These are phyloP conservation scores for Moricandia moricandioides DNA, from an alignment of 345 rosid genomes.

Conservation along the genomic window DNA sequence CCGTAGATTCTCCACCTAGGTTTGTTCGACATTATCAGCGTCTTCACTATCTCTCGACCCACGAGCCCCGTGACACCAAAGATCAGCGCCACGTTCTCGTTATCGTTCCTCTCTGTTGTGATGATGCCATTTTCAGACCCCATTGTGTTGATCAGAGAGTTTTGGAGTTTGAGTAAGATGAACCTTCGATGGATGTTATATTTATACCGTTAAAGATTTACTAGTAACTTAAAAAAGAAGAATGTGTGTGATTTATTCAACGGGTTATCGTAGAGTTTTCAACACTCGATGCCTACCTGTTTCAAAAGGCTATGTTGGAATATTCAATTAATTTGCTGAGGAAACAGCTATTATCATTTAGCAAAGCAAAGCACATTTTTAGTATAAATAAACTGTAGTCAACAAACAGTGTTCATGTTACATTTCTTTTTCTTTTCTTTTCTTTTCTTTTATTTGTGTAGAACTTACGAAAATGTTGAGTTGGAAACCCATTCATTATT, in stretches of 20 bases:
- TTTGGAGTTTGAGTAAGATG: neutral
- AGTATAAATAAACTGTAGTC: conserved; percentile 11
- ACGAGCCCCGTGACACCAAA: conserved; percentile 90
- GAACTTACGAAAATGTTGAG: neutral
- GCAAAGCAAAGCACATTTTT: conserved; percentile 20
- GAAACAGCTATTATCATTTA: conserved; percentile 32
- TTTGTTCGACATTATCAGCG: conserved; percentile 40
- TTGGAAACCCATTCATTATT: neutral
- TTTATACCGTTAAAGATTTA: neutral
- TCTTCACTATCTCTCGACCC: conserved; percentile 68
- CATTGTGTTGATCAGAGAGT: conserved; percentile 32
- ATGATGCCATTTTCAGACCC: conserved; percentile 35
- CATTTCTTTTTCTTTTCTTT: neutral
- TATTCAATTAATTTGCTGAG: conserved; percentile 25
- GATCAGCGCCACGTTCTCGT: conserved; percentile 56
- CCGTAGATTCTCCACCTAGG: conserved; percentile 80
- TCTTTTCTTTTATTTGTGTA: neutral
- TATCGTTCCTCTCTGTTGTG: conserved; percentile 8
- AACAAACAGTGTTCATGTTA: conserved; percentile 31
- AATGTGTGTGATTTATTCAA: conserved; percentile 21
- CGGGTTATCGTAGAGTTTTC: conserved; percentile 23
- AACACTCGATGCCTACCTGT: conserved; percentile 39
- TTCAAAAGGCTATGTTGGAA: conserved; percentile 19
- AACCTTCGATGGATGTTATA: neutral
- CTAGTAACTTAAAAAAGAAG: neutral